Conservation (phyloP, 2,329 filamentous ascomycete species). For the Pleomassaria siparia region DNA sequence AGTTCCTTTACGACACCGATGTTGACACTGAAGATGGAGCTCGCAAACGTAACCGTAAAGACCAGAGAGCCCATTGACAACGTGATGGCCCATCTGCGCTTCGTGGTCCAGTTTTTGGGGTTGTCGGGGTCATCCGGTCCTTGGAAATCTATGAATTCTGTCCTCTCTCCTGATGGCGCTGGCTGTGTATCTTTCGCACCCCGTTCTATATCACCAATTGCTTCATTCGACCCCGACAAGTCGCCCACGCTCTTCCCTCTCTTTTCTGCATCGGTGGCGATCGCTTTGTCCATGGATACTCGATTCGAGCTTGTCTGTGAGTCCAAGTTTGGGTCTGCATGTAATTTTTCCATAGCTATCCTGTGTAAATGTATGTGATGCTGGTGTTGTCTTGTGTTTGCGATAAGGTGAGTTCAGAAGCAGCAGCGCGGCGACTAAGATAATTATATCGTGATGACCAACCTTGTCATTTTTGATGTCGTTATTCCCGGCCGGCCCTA, state of each 20-base stretch:
- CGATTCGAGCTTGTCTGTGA: conserved; percentile 4
- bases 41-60: conserved; percentile 50
- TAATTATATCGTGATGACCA: too few relatives aligned
- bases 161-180: conserved; percentile 66
- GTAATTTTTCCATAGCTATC: conserved; percentile 8
- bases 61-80: conserved; percentile 58
- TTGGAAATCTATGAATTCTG: conserved; percentile 68
- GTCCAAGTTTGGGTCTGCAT: background rate
- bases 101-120: conserved; percentile 69
- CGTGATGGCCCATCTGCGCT: conserved; percentile 69
- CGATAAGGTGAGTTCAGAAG: background rate
- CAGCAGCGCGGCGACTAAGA: too few relatives aligned
- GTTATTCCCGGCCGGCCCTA: too few relatives aligned
- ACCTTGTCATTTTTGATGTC: too few relatives aligned
- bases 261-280: background rate
- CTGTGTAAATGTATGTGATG: background rate
- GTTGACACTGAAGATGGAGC: conserved; percentile 62
- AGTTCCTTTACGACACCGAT: conserved; percentile 55
- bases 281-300: conserved; percentile 4
- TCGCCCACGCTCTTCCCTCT: conserved; percentile 13
- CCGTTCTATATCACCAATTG: conserved; percentile 9
- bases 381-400: background rate
- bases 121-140: conserved; percentile 69
- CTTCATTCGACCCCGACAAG: conserved; percentile 5
- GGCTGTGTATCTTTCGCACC: conserved; percentile 58